Conservation (phyloP, 495 filamentous ascomycete species). For the Podospora bellae-mahoneyi region DNA sequence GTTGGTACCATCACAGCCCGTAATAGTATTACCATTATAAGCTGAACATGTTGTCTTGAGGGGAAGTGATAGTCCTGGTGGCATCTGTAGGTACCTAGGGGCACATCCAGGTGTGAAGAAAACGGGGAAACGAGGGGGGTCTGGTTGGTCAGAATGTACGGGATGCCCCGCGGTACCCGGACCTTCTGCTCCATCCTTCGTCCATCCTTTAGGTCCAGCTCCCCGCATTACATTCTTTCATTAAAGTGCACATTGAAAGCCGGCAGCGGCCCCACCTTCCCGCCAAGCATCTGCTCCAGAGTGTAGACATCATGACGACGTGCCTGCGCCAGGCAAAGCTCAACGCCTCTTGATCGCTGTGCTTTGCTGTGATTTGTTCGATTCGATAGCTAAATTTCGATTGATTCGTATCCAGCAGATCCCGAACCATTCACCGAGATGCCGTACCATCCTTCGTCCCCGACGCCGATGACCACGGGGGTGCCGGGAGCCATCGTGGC, state of each 20-base stretch:
- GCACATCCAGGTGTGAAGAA: neutral
- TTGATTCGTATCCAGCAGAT: neutral
- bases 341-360: neutral
- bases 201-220: neutral
- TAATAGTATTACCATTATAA: neutral
- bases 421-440: neutral
- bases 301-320: conserved; percentile 11
- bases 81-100: neutral
- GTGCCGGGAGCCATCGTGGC: neutral
- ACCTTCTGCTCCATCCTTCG: too few relatives aligned
- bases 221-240: conserved; percentile 1
- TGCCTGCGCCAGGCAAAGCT: neutral
- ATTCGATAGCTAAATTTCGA: too few relatives aligned
- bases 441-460: neutral
- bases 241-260: neutral
- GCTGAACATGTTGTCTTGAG: neutral
- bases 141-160: too few relatives aligned
- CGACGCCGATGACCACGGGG: neutral
- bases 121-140: too few relatives aligned
- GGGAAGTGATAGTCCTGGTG: too few relatives aligned
- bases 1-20: neutral
- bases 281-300: conserved; percentile 4
- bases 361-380: too few relatives aligned
- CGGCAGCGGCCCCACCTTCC: neutral
- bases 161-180: too few relatives aligned